Percentiles rank a stretch among this genome's conserved stretches.
phyloP scores from a whole-genome alignment of 1,284 basidiomycete genomes.

The Mycosarcoma mackinlayi region DNA sequence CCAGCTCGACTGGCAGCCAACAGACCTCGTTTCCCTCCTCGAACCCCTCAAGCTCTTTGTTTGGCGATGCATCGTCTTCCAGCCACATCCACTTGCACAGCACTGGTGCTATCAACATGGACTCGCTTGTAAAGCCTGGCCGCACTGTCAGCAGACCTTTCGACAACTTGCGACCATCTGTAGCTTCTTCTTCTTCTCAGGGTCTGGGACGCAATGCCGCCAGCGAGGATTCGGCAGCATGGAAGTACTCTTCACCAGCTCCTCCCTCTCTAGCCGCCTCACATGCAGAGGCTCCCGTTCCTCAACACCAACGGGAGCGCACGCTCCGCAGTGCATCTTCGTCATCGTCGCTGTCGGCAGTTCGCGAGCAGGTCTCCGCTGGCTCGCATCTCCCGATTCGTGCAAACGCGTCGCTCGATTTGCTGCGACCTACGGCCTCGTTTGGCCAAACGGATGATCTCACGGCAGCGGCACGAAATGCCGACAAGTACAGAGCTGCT shows the following conservation, averaged over 20 bases:
- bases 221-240: conserved; percentile 14
- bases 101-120: conserved; percentile 28
- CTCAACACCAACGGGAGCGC: conserved; percentile 15
- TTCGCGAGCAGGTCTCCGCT: conserved; percentile 8
- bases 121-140: conserved; percentile 31
- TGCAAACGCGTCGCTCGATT: conserved; percentile 29
- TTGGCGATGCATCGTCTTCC: conserved; percentile 18
- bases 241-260: conserved; percentile 3
- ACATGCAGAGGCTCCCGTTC: conserved; percentile 13
- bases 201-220: conserved; percentile 25
- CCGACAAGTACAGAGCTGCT: conserved; percentile 9
- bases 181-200: conserved; percentile 2
- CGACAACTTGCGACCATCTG: conserved; percentile 30
- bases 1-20: conserved; percentile 2
- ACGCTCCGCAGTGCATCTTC: conserved; percentile 35
- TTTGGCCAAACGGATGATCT: conserved; percentile 14
- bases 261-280: conserved; percentile 13
- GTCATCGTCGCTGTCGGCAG: conserved; percentile 35
- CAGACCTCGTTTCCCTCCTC: conserved; percentile 12
- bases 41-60: conserved; percentile 17
- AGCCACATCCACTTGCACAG: conserved; percentile 11
- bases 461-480: background rate
- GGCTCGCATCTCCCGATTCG: conserved; percentile 2
- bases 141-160: conserved; percentile 30
- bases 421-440: conserved; percentile 21